Base-by-base conservation (phyloP, 345 rosid genomes). In the Salix suchowensis region DNA sequence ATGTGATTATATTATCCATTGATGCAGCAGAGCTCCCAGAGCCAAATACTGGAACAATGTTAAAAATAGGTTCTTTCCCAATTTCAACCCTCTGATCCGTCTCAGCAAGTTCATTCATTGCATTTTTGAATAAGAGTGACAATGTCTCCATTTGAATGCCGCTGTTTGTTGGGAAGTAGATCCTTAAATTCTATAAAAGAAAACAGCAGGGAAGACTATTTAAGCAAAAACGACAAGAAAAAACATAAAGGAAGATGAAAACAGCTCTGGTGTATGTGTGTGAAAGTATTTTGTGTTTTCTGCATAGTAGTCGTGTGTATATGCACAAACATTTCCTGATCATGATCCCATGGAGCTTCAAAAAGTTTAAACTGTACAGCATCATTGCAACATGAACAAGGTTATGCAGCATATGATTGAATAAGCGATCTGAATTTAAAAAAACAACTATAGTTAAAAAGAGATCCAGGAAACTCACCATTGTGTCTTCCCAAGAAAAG, bases 401-500 rank as follows among this genome's bases (percentile, higher is more conserved):
- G 70, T 26, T 48, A 21, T 50, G 21, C 67, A 60, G 16, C 15
- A 72, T 58, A 60, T 60, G 26, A 34, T 23, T 73, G 32, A 7
- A 61, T 16, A n/a, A 23, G 50, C 37, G 24, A 67, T 30, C 46
- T 64, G 72, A 68, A 37, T 64, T 24, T 0, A 42, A 42, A 50
- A 54, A 54, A 80, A 67, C 8, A 34, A 9, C 7, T 12, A 13
- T 10, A 19, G 61, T 58, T 1, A 69, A 40, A 23, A 82, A 74
- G 23, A 39, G n/a, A 14, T 64, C 54, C 0, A 4, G 28, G 44
- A 28, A 75, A 80, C 94, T 88, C 50, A 96, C 99, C 92, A 82
- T 77, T 5, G 69, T 83, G 66, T 92, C 95, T 79, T 85, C 88
- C 98, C 97, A 92, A 15, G 86, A 81, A 87, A 93, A 93, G 46